phyloP scores from a whole-genome alignment of 163 green algal species.

The Prototheca stagnorum region DNA sequence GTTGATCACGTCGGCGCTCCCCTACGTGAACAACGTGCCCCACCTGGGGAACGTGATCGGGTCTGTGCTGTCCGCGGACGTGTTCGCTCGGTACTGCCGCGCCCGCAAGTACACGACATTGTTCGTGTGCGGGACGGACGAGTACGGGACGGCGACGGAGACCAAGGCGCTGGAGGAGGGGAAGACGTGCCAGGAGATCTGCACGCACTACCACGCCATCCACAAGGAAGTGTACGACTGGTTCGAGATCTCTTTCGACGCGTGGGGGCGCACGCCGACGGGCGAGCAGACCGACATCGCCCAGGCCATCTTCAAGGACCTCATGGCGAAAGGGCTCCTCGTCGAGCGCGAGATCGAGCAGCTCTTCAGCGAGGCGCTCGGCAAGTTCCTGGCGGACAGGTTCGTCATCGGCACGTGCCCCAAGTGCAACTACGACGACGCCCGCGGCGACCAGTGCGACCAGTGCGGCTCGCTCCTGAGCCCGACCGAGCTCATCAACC shows the following conservation, averaged over 20 bases:
- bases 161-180: conserved; percentile 96
- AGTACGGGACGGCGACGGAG: conserved; percentile 97
- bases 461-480: conserved; percentile 84
- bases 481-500: conserved; percentile 86
- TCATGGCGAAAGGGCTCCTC: conserved; percentile 35
- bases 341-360: conserved; percentile 71
- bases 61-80: conserved; percentile 86
- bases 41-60: conserved; percentile 98
- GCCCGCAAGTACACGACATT: conserved; percentile 77
- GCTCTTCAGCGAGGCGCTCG: conserved; percentile 64
- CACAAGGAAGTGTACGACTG: conserved; percentile 87
- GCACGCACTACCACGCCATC: conserved; percentile 95
- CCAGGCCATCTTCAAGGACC: conserved; percentile 61
- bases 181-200: conserved; percentile 78
- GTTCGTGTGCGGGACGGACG: conserved; percentile 94
- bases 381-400: conserved; percentile 91
- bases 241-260: conserved; percentile 93
- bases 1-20: conserved; percentile 82
- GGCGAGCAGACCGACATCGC: conserved; percentile 64
- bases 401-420: conserved; percentile 88
- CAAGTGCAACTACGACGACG: conserved; percentile 82
- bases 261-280: conserved; percentile 85
- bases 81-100: conserved; percentile 79
- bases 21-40: conserved; percentile 98
- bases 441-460: conserved; percentile 84